Evolutionary conservation across 768 basidiomycete species (phyloP), one percentile per base, ranked within the genome.

Genomic region (Phylloporus sp.): DNA sequence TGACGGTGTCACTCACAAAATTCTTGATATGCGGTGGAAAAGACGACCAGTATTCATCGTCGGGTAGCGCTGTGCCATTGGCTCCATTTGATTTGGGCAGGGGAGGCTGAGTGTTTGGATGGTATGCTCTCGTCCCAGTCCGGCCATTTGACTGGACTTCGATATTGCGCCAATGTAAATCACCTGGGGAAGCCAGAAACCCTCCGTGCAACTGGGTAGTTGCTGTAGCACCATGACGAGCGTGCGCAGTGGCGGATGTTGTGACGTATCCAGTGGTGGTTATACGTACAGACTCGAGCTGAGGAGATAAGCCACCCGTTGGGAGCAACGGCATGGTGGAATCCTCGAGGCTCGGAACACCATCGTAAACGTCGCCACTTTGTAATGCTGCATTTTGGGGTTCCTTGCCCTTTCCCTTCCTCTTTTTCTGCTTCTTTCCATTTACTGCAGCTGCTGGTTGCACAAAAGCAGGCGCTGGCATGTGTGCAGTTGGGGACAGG

Each of bases 41-140:
- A 34, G 80, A 77, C 42, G 80, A 77, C 86, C 85, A 85, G 63
- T 86, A 86, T 42, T 81, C 82, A 57, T 85, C 82, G 55, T 83
- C 82, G 44, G 75, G 71, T 15, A 69, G 41, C 46, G 49, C 41
- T 16, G 56, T 43, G 9, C 58, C 59, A 38, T 54, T 59, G 20
- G 50, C 22, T 42, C 62, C 68, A 29, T 68, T 62, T 10, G 48
- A 44, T 54, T 56, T 70, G 24, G 58, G 54, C 0, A 68, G 52
- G 1, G 61, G 54, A 29, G 47, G n/a, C 8, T 65, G 63, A 26
- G 50, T 26, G 43, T 32, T 38, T 4, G 51, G 46, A 9, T 59
- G 57, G 11, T 47, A 41, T 52, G 64, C 51, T 54, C 68, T 67
- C 51, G 54, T 34, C 45, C 72, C 59, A 44, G 57, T 46, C 22